Conservation (phyloP, 768 basidiomycete genomes). For the Sarcodon aspratus region DNA sequence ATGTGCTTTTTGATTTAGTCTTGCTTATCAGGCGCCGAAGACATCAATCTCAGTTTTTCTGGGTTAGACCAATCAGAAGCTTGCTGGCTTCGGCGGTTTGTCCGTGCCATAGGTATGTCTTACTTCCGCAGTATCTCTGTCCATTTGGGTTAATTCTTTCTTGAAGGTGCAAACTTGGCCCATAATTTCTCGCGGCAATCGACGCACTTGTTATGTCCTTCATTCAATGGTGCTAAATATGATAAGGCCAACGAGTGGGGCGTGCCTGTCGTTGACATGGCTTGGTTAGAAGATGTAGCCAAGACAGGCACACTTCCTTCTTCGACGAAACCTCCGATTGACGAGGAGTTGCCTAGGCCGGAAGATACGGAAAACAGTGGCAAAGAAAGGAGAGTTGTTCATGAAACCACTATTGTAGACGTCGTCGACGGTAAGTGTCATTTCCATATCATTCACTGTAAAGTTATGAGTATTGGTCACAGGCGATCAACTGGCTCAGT, state of each 20-base stretch:
- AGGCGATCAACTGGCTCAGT: too few species aligned
- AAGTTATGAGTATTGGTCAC: too few species aligned
- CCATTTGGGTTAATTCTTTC: slow-evolving; percentile 1
- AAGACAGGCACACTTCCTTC: slow-evolving; percentile 35
- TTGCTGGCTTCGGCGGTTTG: slow-evolving; percentile 53
- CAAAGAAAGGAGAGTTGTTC: slow-evolving; percentile 15
- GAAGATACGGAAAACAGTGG: slow-evolving; percentile 19
- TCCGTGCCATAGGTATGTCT: slow-evolving; percentile 52
- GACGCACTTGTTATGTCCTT: slow-evolving; percentile 76
- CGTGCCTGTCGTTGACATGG: slow-evolving; percentile 56
- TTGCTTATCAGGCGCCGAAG: slow-evolving; percentile 35
- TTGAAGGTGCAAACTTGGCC: slow-evolving; percentile 41
- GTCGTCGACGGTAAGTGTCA: slow-evolving; percentile 32
- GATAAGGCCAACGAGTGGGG: slow-evolving; percentile 74
- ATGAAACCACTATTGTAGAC: slow-evolving; percentile 20
- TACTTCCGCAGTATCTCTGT: neutral
- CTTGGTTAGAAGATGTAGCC: slow-evolving; percentile 59
- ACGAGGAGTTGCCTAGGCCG: neutral
- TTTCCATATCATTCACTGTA: too few species aligned
- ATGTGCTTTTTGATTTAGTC: neutral
- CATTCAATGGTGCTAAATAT: slow-evolving; percentile 59
- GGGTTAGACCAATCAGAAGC: slow-evolving; percentile 64
- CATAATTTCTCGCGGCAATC: slow-evolving; percentile 52
- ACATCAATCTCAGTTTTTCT: slow-evolving; percentile 55
- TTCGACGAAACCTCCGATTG: slow-evolving; percentile 6